These are phyloP conservation scores for Mycena chlorophos DNA, from an alignment of 768 basidiomycete species.

Conservation along the genomic window DNA sequence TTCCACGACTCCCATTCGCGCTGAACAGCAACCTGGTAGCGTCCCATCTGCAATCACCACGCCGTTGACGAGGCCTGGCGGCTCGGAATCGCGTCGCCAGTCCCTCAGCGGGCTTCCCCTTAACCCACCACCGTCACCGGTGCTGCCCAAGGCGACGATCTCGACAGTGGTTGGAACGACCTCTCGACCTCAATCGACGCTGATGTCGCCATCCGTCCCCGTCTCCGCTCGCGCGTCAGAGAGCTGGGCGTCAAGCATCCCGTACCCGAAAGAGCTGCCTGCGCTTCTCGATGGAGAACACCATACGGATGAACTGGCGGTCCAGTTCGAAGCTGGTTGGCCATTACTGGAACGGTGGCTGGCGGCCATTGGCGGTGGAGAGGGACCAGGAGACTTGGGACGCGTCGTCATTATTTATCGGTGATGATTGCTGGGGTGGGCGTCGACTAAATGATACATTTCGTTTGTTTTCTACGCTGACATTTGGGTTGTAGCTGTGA, in stretches of 20 bases:
- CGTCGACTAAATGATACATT: neutral
- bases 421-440: constrained; percentile 33
- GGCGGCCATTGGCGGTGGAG: constrained; percentile 55
- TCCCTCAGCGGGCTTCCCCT: constrained; percentile 37
- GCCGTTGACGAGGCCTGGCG: constrained; percentile 11
- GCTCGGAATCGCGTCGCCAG: constrained; percentile 40
- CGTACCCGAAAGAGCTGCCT: constrained; percentile 59
- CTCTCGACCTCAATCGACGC: constrained; percentile 41
- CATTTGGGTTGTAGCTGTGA: neutral
- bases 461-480: constrained; percentile 13
- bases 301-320: constrained; percentile 88
- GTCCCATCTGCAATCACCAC: constrained; percentile 14
- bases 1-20: constrained; percentile 15
- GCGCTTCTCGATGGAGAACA: constrained; percentile 82
- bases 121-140: constrained; percentile 43
- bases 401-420: constrained; percentile 77
- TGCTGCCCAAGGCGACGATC: constrained; percentile 35
- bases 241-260: constrained; percentile 11
- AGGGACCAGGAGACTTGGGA: constrained; percentile 68
- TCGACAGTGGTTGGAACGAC: constrained; percentile 31
- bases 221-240: constrained; percentile 26
- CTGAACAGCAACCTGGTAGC: too few species aligned
- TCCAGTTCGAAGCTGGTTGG: constrained; percentile 83
- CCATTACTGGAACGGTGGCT: constrained; percentile 76
- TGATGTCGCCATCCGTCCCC: constrained; percentile 39